Evolutionary conservation across 805 yeast genomes (phyloP).

Genomic region (Diddensiella caesifluorescens): DNA sequence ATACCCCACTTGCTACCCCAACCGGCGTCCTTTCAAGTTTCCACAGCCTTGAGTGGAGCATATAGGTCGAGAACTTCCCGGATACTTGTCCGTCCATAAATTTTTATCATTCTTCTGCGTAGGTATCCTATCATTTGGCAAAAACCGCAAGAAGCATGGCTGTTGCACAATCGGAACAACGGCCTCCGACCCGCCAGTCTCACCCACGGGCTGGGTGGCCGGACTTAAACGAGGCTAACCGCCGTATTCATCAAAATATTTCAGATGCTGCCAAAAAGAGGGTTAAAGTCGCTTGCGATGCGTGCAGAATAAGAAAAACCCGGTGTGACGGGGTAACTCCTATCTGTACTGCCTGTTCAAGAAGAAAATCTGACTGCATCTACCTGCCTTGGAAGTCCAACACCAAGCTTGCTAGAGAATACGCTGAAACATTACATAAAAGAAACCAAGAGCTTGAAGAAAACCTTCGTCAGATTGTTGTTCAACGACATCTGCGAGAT

Average conservation of each 20-base stretch:
- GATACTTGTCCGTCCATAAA: too few species aligned
- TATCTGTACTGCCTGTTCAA: slow-evolving; percentile 1
- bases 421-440: slow-evolving; percentile 1
- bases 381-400: slow-evolving; percentile 5
- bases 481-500: slow-evolving; percentile 3
- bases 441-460: slow-evolving; percentile 3
- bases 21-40: too few species aligned
- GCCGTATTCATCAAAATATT: not conserved
- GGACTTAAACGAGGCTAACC: too few species aligned
- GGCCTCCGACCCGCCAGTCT: too few species aligned
- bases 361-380: slow-evolving; percentile 4
- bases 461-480: slow-evolving; percentile 1
- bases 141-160: too few species aligned
- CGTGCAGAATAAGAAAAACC: slow-evolving; percentile 1
- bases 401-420: slow-evolving; percentile 5
- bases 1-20: too few species aligned
- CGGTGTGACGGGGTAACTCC: slow-evolving; percentile 4
- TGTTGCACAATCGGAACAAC: too few species aligned
- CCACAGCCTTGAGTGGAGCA: too few species aligned
- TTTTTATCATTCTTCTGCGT: too few species aligned
- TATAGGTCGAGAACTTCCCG: too few species aligned
- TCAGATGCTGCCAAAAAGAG: slow-evolving; percentile 4
- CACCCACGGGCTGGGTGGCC: too few species aligned
- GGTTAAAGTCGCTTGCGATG: slow-evolving; percentile 4
- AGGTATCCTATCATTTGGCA: too few species aligned